Evolutionary conservation across 2,329 filamentous ascomycete species (phyloP), one percentile per base, ranked within the genome.

Genomic region (Talaromyces sp.): DNA sequence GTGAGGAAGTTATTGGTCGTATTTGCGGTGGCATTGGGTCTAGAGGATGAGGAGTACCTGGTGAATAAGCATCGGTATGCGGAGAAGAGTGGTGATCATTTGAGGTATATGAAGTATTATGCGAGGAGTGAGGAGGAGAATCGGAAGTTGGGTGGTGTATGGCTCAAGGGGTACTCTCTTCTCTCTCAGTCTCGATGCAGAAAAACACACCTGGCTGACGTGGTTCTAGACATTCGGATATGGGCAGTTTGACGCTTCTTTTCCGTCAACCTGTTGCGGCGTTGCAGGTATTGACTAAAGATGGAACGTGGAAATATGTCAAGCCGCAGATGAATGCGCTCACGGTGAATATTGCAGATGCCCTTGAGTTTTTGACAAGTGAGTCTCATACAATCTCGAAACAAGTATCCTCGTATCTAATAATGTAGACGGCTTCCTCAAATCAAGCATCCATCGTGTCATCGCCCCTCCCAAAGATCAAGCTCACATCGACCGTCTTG

Each of bases 41-140:
- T 90, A 0, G 84, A 85, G 0, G 82, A 86, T 39, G 86, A 89
- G 69, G 81, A 87, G 2, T 80, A 83, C 62, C 77, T 89, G 43
- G 79, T 85, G 67, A 78, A 81, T 25, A 77, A 84, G 7, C 87
- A 89, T 72, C 79, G 78, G 15, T 89, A 88, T 72, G 81, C 86
- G 1, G 79, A 82, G 19, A 81, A 84, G 33, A 82, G 84, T 19
- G 86, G 88, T 66, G 84, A 86, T 27, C 86, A 88, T 65, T 78
- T 88, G 19, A 81, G 87, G 2, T 88, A 87, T 72, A 88, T 88
- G 85, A 79, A 84, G 56, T 87, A 87, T 66, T 78, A 80, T 10
- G 80, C 81, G 0, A 82, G 85, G 35, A 80, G 77, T 0, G 71
- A 78, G 0, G 80, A 83, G n/a, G 81, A 84, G 33, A 82, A 82